These are phyloP conservation scores for Neurospora sp. DNA, from an alignment of 495 filamentous ascomycete genomes.

Conservation along the genomic window DNA sequence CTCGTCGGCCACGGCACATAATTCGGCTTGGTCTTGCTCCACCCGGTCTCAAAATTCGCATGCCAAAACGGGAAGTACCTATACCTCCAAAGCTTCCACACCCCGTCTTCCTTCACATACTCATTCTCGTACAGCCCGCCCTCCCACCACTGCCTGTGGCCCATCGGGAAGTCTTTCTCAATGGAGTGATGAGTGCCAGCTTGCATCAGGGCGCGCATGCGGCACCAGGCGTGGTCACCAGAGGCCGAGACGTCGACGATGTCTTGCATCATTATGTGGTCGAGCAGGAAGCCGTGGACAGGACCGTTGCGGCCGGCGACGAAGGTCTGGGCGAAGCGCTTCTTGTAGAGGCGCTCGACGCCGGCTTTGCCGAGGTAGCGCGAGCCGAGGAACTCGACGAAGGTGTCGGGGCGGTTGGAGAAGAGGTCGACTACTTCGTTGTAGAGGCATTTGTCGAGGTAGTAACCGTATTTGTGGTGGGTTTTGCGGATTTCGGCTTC, in stretches of 20 bases:
- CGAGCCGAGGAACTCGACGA: slow-evolving; percentile 45
- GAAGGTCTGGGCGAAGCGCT: slow-evolving; percentile 39
- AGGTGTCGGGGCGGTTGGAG: slow-evolving; percentile 42
- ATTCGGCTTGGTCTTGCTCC: slow-evolving; percentile 41
- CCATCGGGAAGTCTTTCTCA: slow-evolving; percentile 36
- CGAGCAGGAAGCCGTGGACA: slow-evolving; percentile 43
- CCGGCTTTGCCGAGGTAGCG: slow-evolving; percentile 44
- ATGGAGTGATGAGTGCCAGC: slow-evolving; percentile 42
- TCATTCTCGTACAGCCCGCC: slow-evolving; percentile 50
- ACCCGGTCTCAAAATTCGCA: slow-evolving; percentile 41
- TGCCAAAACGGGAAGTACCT: slow-evolving; percentile 51
- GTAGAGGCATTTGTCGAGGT: slow-evolving; percentile 50
- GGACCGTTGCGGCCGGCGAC: slow-evolving; percentile 45
- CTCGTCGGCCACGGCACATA: slow-evolving; percentile 38
- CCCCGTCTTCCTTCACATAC: slow-evolving; percentile 42
- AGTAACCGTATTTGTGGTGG: slow-evolving; percentile 49
- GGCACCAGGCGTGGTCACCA: slow-evolving; percentile 40
- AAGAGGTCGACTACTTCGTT: slow-evolving; percentile 44
- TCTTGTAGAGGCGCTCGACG: slow-evolving; percentile 43
- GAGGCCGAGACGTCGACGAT: slow-evolving; percentile 36
- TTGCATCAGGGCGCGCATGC: slow-evolving; percentile 46
- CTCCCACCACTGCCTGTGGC: slow-evolving; percentile 46
- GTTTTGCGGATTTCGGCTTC: slow-evolving; percentile 43
- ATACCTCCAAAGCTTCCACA: slow-evolving; percentile 45
- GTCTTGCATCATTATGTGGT: slow-evolving; percentile 49